Evolutionary conservation across 768 basidiomycete species (phyloP).

Genomic region (Lentinula sp.): DNA sequence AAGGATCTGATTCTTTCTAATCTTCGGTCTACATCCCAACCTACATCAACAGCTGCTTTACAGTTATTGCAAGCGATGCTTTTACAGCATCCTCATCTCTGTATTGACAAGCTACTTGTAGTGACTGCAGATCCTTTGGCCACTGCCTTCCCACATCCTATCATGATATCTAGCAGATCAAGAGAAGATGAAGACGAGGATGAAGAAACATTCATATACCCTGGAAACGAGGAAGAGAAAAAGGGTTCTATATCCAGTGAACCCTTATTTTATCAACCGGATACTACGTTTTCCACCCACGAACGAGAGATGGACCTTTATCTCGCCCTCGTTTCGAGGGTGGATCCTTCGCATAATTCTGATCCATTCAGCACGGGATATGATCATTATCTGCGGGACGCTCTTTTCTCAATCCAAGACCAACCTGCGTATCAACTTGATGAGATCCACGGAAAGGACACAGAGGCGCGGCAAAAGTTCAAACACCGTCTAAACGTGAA

Average conservation of each 20-base stretch:
- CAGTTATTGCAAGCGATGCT: slow-evolving; percentile 78
- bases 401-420: slow-evolving; percentile 57
- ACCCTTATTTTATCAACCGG: slow-evolving; percentile 53
- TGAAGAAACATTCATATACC: slow-evolving; percentile 15
- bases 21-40: slow-evolving; percentile 57
- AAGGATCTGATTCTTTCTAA: slow-evolving; percentile 85
- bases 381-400: slow-evolving; percentile 77
- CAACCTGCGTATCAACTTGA: slow-evolving; percentile 53
- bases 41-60: slow-evolving; percentile 70
- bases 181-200: slow-evolving; percentile 38
- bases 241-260: slow-evolving; percentile 13
- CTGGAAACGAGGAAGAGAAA: slow-evolving; percentile 17
- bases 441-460: slow-evolving; percentile 30
- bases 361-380: slow-evolving; percentile 83
- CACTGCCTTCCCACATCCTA: slow-evolving; percentile 67
- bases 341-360: slow-evolving; percentile 62
- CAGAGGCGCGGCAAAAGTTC: slow-evolving; percentile 32
- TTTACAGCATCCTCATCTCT: slow-evolving; percentile 56
- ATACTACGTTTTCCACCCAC: slow-evolving; percentile 72
- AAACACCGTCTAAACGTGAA: slow-evolving; percentile 77
- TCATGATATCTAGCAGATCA: slow-evolving; percentile 22
- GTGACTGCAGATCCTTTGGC: slow-evolving; percentile 65
- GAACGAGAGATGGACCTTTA: slow-evolving; percentile 83
- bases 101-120: slow-evolving; percentile 62
- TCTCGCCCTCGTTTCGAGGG: slow-evolving; percentile 67